phyloP scores from a whole-genome alignment of 1,139 yeast genomes.

The Blastobotrys serpentis region DNA sequence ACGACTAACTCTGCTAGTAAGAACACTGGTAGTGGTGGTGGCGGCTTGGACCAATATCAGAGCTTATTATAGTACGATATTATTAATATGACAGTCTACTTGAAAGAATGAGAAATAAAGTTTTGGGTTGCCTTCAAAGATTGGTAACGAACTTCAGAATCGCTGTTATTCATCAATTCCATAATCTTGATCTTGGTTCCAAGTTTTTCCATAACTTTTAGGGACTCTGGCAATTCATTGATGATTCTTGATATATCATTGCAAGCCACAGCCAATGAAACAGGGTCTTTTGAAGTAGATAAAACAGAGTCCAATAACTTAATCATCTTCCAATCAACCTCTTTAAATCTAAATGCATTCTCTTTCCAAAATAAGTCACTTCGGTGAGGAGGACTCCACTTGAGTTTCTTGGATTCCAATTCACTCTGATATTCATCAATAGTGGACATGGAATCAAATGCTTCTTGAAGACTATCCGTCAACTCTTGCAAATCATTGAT shows the following conservation, averaged over 20 bases:
- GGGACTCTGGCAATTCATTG: constrained; percentile 57
- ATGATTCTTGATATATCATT: constrained; percentile 77
- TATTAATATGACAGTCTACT: constrained; percentile 16
- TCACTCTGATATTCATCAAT: constrained; percentile 91
- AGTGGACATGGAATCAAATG: constrained; percentile 78
- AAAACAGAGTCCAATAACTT: constrained; percentile 49
- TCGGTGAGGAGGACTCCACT: constrained; percentile 93
- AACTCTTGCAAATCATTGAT: constrained; percentile 66
- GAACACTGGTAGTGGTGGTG: constrained; percentile 6
- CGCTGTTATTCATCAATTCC: constrained; percentile 79
- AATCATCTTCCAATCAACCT: constrained; percentile 69
- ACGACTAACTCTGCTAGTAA: constrained; percentile 10
- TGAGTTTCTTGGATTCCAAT: constrained; percentile 69
- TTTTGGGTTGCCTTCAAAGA: constrained; percentile 93
- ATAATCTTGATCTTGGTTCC: constrained; percentile 75
- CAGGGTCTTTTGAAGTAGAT: constrained; percentile 32
- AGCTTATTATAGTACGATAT: constrained; percentile 23
- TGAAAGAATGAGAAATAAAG: constrained; percentile 73
- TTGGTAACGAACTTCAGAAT: constrained; percentile 88
- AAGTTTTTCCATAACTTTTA: constrained; percentile 48
- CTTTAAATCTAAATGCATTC: constrained; percentile 72
- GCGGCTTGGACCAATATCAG: constrained; percentile 27
- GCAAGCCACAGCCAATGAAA: constrained; percentile 54
- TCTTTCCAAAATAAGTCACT: constrained; percentile 88
- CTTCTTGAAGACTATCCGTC: constrained; percentile 59